phyloP scores from a whole-genome alignment of 352 stramenopile genomes.

The Globisporangium solare region DNA sequence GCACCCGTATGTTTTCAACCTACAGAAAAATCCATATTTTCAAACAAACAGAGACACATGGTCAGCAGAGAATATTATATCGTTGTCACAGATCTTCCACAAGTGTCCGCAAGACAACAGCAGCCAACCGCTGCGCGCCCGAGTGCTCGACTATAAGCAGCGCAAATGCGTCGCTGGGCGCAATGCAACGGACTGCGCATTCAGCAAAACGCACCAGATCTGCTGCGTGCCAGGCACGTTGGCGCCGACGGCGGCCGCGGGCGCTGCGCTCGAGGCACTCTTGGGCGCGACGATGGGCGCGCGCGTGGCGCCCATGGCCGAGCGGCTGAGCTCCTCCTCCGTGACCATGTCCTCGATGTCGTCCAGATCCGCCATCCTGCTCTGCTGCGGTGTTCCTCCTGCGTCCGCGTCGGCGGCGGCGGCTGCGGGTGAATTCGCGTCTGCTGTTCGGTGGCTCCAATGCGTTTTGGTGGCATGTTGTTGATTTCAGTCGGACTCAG shows the following conservation, averaged over 20 bases:
- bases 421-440: neutral
- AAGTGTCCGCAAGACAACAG: too few relatives aligned
- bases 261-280: slow-evolving; percentile 20
- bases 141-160: too few relatives aligned
- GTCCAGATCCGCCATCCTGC: slow-evolving; percentile 30
- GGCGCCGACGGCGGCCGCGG: slow-evolving; percentile 2
- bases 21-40: slow-evolving; percentile 5
- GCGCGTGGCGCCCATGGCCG: slow-evolving; percentile 35
- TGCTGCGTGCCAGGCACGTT: slow-evolving; percentile 62
- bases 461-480: neutral
- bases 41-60: slow-evolving; percentile 1
- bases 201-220: slow-evolving; percentile 39
- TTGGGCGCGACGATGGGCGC: slow-evolving; percentile 65
- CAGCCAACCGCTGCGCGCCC: too few relatives aligned
- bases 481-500: slow-evolving; percentile 6
- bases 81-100: too few relatives aligned
- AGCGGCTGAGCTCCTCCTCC: slow-evolving; percentile 60
- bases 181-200: neutral
- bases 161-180: too few relatives aligned
- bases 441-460: neutral
- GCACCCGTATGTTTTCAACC: slow-evolving; percentile 90
- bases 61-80: too few relatives aligned
- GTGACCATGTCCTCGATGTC: slow-evolving; percentile 84
- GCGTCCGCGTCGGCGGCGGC: neutral
- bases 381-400: neutral